Evolutionary conservation across 169 alveolate species (phyloP).

Genomic region (Plasmodium knowlesi): DNA sequence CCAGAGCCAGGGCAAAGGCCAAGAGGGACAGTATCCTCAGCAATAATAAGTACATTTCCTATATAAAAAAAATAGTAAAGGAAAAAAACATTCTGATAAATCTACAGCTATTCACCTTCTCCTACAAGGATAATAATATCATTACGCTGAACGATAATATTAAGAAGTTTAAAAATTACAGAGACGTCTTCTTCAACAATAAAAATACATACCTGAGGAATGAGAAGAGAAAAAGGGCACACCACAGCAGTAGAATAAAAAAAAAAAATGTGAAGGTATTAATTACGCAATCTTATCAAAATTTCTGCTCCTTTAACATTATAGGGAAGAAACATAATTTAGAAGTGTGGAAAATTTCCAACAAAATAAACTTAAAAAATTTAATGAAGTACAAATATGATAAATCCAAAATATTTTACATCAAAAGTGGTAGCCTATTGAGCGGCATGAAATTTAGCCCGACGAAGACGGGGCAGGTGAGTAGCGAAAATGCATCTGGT

Average conservation of each 20-base stretch:
- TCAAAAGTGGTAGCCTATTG: constrained; percentile 20
- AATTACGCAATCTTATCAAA: constrained; percentile 71
- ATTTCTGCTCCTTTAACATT: constrained; percentile 69
- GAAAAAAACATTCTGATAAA: constrained; percentile 63
- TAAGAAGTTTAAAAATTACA: constrained; percentile 69
- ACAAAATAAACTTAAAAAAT: constrained; percentile 15
- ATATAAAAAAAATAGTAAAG: constrained; percentile 51
- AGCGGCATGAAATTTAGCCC: not conserved
- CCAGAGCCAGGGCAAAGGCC: not conserved
- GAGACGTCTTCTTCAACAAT: constrained; percentile 65
- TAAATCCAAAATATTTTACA: constrained; percentile 50
- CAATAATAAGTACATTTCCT: constrained; percentile 57
- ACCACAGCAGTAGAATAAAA: not conserved
- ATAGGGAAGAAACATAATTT: constrained; percentile 72
- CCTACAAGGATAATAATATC: constrained; percentile 73
- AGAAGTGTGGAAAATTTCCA: constrained; percentile 63
- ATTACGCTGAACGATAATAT: constrained; percentile 68
- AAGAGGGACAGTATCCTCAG: constrained; percentile 47
- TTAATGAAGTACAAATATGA: constrained; percentile 47
- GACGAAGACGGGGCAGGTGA: not conserved
- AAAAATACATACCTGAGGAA: constrained; percentile 2
- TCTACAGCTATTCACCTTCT: constrained; percentile 61
- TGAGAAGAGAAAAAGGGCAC: constrained; percentile 28
- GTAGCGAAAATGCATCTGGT: not conserved
- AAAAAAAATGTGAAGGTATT: constrained; percentile 57